These are phyloP conservation scores for Lepidium africanum DNA, from an alignment of 345 rosid species.

Conservation along the genomic window DNA sequence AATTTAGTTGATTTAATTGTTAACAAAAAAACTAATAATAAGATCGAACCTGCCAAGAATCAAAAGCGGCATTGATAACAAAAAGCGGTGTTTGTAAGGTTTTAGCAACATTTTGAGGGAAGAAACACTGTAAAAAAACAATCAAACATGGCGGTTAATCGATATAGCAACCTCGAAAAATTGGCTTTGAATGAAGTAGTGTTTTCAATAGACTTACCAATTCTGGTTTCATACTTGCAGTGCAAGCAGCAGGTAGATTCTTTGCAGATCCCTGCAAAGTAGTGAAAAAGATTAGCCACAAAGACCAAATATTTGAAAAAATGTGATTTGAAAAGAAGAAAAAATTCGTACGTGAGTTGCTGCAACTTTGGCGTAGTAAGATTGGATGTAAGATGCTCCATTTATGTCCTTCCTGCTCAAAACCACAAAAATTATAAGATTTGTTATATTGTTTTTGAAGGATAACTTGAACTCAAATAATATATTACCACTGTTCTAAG, in stretches of 20 bases:
- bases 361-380: constrained; percentile 59
- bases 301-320: background rate
- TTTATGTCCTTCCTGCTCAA: constrained; percentile 64
- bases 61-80: constrained; percentile 78
- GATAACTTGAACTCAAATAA: too few species aligned
- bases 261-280: constrained; percentile 61
- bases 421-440: background rate
- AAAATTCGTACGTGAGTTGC: constrained; percentile 51
- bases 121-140: constrained; percentile 73
- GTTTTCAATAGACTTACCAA: constrained; percentile 34
- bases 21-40: background rate
- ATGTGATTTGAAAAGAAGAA: background rate
- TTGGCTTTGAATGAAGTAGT: background rate
- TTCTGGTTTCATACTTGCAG: constrained; percentile 54
- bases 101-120: constrained; percentile 69
- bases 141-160: background rate
- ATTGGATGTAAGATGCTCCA: constrained; percentile 54
- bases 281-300: constrained; percentile 3
- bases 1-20: too few species aligned
- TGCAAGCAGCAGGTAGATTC: constrained; percentile 74
- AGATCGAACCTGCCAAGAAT: constrained; percentile 80
- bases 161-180: background rate
- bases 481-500: too few species aligned
- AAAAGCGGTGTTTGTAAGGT: constrained; percentile 71
- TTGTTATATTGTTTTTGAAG: background rate